Evolutionary conservation across 805 yeast genomes (phyloP).

Genomic region (Barnettozyma salicaria): DNA sequence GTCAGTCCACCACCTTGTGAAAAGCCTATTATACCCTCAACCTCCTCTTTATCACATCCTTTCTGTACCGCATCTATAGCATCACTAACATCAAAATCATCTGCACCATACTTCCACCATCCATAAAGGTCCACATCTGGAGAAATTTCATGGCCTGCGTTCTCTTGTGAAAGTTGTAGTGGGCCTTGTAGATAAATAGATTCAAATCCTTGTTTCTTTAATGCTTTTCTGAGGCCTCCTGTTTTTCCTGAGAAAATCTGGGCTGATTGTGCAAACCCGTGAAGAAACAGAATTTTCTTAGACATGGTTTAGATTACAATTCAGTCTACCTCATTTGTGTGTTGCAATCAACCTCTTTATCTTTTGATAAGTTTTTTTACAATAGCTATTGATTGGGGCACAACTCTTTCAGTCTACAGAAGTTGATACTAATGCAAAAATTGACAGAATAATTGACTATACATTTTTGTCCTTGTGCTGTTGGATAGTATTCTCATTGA

Average conservation of each 20-base stretch:
- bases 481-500: constrained; percentile 24
- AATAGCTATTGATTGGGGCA: no score
- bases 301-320: constrained; percentile 12
- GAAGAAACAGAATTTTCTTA: constrained; percentile 67
- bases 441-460: no score
- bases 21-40: constrained; percentile 82
- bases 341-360: no score
- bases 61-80: constrained; percentile 38
- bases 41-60: constrained; percentile 51
- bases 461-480: constrained; percentile 9
- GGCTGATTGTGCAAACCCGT: constrained; percentile 86
- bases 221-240: constrained; percentile 74
- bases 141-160: constrained; percentile 19
- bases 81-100: constrained; percentile 25
- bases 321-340: no score
- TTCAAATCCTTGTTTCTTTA: constrained; percentile 55
- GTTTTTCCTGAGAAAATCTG: constrained; percentile 75
- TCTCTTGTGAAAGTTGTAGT: constrained; percentile 46
- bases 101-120: constrained; percentile 60
- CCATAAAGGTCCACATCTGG: constrained; percentile 36
- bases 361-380: no score
- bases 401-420: not conserved
- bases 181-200: constrained; percentile 76
- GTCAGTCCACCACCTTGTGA: constrained; percentile 90
- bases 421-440: not conserved